phyloP scores from a whole-genome alignment of 208 protist species.

The Wallacemonas sp. region DNA sequence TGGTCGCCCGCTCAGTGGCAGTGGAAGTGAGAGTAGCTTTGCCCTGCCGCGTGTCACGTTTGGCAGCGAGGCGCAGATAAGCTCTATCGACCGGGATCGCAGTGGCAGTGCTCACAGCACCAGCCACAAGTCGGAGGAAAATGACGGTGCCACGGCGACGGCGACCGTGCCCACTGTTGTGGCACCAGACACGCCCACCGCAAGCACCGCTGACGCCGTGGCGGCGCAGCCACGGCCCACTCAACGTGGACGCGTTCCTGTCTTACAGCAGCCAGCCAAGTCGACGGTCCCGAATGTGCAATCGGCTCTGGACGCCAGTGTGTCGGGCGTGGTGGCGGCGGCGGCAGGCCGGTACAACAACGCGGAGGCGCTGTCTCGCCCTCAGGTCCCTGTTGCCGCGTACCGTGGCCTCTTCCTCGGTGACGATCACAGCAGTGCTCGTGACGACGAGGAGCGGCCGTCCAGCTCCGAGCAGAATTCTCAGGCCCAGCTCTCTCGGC shows the following conservation, averaged over 20 bases:
- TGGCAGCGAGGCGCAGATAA: background rate
- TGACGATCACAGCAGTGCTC: conserved; percentile 2
- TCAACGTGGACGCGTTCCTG: conserved; percentile 6
- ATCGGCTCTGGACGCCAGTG: background rate
- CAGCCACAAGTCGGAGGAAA: background rate
- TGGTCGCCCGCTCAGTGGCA: conserved; percentile 1
- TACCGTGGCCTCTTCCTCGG: conserved; percentile 15
- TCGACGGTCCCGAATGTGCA: background rate
- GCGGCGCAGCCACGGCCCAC: no score
- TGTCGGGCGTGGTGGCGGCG: background rate
- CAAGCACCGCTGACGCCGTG: no score
- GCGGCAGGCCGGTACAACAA: no score
- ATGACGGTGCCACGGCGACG: background rate
- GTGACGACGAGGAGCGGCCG: conserved; percentile 12
- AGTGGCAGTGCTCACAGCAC: background rate
- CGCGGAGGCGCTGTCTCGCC: background rate
- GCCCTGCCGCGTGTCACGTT: conserved; percentile 12
- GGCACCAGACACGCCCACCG: no score
- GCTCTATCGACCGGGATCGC: conserved; percentile 2
- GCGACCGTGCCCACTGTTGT: background rate
- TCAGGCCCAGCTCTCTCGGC: background rate
- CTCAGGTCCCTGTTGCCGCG: background rate
- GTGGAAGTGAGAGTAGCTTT: conserved; percentile 11
- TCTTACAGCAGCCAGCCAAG: conserved; percentile 13
- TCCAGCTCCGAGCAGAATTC: conserved; percentile 15